These are phyloP conservation scores for Fusarium coffeatum DNA, from an alignment of 2,329 filamentous ascomycete species.

Conservation along the genomic window DNA sequence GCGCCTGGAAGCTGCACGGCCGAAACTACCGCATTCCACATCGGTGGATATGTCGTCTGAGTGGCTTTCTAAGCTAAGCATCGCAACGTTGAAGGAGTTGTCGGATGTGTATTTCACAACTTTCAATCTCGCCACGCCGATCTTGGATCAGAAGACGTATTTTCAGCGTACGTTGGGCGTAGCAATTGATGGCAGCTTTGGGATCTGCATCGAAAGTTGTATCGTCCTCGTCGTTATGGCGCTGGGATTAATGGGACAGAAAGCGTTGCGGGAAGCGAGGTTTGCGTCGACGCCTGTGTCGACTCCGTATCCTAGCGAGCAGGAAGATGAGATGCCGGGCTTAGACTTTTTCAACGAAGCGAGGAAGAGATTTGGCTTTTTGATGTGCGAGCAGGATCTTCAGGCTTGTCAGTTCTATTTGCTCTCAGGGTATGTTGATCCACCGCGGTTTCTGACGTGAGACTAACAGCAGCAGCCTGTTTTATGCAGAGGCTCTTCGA, in stretches of 20 bases:
- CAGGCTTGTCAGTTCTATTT: constrained; percentile 34
- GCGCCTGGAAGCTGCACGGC: constrained; percentile 11
- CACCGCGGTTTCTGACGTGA: fast-evolving
- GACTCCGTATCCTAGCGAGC: neutral
- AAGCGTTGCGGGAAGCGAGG: constrained; percentile 12
- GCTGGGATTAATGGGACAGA: constrained; percentile 8
- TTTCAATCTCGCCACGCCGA: constrained; percentile 19
- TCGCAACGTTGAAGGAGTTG: constrained; percentile 25
- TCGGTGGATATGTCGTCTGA: neutral
- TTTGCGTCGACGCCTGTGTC: neutral
- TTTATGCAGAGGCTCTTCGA: constrained; percentile 32
- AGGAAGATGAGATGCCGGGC: constrained; percentile 10
- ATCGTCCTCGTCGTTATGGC: constrained; percentile 32
- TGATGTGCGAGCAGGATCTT: constrained; percentile 29
- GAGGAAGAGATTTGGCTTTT: constrained; percentile 30
- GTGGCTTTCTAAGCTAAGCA: constrained; percentile 6
- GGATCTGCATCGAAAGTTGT: constrained; percentile 27
- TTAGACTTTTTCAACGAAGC: constrained; percentile 34
- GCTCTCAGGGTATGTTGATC: constrained; percentile 10
- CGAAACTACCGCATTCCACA: constrained; percentile 10
- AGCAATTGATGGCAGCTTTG: constrained; percentile 33
- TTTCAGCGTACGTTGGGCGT: constrained; percentile 29
- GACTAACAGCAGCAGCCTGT: constrained; percentile 7
- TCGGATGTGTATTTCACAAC: constrained; percentile 36
- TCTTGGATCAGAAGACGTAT: constrained; percentile 35